Percentiles rank a stretch among this genome's conserved stretches.
These are phyloP conservation scores for Penicillium odoratum DNA, from an alignment of 495 filamentous ascomycete genomes.

Conservation along the genomic window DNA sequence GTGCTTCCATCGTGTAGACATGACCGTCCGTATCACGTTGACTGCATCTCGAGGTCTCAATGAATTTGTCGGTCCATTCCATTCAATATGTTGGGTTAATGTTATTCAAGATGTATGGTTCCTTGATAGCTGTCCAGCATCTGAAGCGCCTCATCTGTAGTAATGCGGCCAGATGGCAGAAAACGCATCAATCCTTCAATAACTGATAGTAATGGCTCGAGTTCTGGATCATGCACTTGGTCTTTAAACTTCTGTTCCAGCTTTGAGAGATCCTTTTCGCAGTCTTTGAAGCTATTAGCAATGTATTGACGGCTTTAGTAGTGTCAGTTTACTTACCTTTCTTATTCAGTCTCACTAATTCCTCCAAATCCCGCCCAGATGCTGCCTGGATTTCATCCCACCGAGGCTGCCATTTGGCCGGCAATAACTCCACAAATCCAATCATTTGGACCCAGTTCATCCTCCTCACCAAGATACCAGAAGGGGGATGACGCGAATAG, in stretches of 20 bases:
- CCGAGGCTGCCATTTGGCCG: slow-evolving; percentile 20
- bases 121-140: background rate
- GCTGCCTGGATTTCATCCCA: slow-evolving; percentile 16
- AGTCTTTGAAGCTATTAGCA: slow-evolving; percentile 2
- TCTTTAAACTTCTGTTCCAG: slow-evolving; percentile 11
- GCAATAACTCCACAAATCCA: slow-evolving; percentile 17
- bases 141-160: slow-evolving; percentile 16
- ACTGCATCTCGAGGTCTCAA: no score
- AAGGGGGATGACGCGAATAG: slow-evolving; percentile 23
- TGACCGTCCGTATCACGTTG: no score
- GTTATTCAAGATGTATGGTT: no score
- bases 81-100: no score
- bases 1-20: no score
- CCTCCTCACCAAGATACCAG: slow-evolving; percentile 25
- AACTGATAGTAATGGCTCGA: slow-evolving; percentile 10
- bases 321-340: no score
- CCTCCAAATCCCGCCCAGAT: slow-evolving; percentile 9
- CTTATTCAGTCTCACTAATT: no score
- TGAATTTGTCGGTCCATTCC: no score
- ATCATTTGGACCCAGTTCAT: slow-evolving; percentile 20
- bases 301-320: background rate
- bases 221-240: background rate
- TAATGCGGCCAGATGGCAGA: slow-evolving; percentile 12
- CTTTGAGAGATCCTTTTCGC: background rate
- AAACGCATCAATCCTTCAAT: slow-evolving; percentile 16